Evolutionary conservation across 139 green algal genomes (phyloP).

Genomic region (Diplosphaera chodatii): DNA sequence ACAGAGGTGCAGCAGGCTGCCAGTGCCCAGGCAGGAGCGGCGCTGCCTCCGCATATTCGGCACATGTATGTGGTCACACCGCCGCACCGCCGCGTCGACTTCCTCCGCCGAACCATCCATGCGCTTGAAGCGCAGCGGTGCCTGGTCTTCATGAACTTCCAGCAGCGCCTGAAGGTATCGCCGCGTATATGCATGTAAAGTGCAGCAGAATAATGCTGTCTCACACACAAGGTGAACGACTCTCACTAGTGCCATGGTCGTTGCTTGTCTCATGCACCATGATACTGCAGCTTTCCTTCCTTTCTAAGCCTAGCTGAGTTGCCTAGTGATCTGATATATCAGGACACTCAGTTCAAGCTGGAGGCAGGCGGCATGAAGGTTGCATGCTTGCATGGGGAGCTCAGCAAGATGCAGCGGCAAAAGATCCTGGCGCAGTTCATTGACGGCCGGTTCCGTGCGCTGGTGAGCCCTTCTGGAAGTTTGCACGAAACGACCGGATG

Average conservation of each 20-base stretch:
- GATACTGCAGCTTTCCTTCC: no score
- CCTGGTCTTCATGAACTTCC: slow-evolving; percentile 97
- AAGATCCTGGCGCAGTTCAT: slow-evolving; percentile 65
- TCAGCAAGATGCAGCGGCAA: slow-evolving; percentile 66
- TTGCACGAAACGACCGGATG: no score
- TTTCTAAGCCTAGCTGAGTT: no score
- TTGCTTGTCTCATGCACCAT: no score
- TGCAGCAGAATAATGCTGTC: no score
- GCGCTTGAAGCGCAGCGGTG: slow-evolving; percentile 58
- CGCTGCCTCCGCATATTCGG: slow-evolving; percentile 57
- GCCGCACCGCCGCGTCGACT: slow-evolving; percentile 69
- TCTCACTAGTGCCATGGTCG: no score
- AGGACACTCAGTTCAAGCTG: slow-evolving; percentile 80
- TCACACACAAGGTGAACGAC: no score
- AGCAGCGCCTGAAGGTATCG: slow-evolving; percentile 63
- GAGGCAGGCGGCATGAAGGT: slow-evolving; percentile 66
- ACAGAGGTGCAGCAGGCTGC: not conserved
- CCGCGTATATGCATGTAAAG: no score
- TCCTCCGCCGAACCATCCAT: slow-evolving; percentile 69
- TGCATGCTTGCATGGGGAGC: slow-evolving; percentile 72
- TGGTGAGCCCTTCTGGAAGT: slow-evolving; percentile 58
- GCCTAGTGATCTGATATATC: no score
- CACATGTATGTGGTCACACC: slow-evolving; percentile 51
- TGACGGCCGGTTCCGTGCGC: slow-evolving; percentile 55
- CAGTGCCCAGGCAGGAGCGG: slow-evolving; percentile 27